Conservation (phyloP, 768 basidiomycete genomes). For the Termitomyces eurrhizus region DNA sequence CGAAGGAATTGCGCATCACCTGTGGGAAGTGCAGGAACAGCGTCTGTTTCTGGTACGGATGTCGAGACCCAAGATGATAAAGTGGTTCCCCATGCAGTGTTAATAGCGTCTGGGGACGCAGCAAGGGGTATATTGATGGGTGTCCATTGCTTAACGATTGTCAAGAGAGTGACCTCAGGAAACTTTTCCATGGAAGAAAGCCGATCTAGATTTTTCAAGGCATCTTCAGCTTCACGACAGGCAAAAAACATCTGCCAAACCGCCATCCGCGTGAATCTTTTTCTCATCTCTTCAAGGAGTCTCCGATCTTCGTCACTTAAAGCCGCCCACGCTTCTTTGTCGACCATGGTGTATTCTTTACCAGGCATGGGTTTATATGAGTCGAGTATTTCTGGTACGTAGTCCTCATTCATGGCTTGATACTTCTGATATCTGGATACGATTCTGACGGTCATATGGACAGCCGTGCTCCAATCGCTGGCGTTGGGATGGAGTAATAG, state of each 20-base stretch:
- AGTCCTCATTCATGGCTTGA: conserved; percentile 1
- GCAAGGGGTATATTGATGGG: neutral
- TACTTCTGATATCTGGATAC: neutral
- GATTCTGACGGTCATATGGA: neutral
- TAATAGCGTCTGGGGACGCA: neutral
- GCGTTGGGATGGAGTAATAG: conserved; percentile 3
- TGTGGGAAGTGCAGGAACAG: no score
- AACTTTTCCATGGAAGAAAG: neutral
- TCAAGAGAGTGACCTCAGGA: neutral
- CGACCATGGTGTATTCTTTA: neutral
- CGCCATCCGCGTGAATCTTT: conserved; percentile 1
- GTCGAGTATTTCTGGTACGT: neutral
- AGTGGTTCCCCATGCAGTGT: neutral
- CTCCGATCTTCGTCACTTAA: neutral
- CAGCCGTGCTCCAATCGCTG: neutral
- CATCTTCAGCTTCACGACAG: conserved; percentile 4
- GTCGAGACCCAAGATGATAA: neutral
- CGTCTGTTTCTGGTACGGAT: neutral
- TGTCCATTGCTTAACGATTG: neutral
- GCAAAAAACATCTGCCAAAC: conserved; percentile 9
- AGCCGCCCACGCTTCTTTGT: neutral
- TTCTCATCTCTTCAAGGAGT: neutral
- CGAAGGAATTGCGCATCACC: neutral
- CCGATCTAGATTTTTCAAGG: neutral
- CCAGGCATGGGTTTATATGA: neutral